Evolutionary conservation across 1,139 yeast species (phyloP).

Genomic region (Saccharomycopsis phalli): DNA sequence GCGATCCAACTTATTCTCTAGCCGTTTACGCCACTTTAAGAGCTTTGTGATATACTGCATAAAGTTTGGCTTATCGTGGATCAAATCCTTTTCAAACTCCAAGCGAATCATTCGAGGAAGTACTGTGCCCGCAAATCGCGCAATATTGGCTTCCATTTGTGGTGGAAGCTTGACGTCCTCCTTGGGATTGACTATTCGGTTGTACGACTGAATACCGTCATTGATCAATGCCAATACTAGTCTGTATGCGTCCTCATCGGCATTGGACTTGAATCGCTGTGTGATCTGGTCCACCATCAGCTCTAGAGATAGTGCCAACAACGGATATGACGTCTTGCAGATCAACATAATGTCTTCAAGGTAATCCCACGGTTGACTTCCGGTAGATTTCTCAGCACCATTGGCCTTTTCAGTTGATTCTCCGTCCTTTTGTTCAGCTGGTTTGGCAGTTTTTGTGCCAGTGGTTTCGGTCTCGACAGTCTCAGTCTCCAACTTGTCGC

Average conservation of each 20-base stretch:
- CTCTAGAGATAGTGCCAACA: slow-evolving; percentile 85
- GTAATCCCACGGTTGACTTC: slow-evolving; percentile 79
- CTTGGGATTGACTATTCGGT: slow-evolving; percentile 76
- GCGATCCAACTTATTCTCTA: slow-evolving; percentile 87
- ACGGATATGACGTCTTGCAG: slow-evolving; percentile 90
- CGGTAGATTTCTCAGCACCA: slow-evolving; percentile 19
- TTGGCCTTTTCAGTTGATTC: neutral
- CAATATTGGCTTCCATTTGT: slow-evolving; percentile 82
- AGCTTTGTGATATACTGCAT: slow-evolving; percentile 78
- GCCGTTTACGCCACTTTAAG: slow-evolving; percentile 86
- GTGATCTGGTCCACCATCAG: slow-evolving; percentile 92
- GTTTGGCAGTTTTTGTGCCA: too few species aligned
- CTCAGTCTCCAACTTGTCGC: too few species aligned
- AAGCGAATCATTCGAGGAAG: slow-evolving; percentile 84
- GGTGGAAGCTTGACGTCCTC: slow-evolving; percentile 87
- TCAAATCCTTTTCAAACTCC: slow-evolving; percentile 88
- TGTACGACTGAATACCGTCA: slow-evolving; percentile 85
- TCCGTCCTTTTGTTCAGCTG: neutral
- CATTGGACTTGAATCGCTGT: slow-evolving; percentile 87
- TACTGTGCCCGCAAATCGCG: slow-evolving; percentile 88
- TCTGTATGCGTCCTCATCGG: slow-evolving; percentile 95
- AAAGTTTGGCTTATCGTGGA: slow-evolving; percentile 77
- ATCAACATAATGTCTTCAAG: slow-evolving; percentile 94
- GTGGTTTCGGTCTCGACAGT: too few species aligned
- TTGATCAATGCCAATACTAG: slow-evolving; percentile 84